Base-by-base conservation (phyloP, 805 yeast species). In the Saccharomycopsis sp. region DNA sequence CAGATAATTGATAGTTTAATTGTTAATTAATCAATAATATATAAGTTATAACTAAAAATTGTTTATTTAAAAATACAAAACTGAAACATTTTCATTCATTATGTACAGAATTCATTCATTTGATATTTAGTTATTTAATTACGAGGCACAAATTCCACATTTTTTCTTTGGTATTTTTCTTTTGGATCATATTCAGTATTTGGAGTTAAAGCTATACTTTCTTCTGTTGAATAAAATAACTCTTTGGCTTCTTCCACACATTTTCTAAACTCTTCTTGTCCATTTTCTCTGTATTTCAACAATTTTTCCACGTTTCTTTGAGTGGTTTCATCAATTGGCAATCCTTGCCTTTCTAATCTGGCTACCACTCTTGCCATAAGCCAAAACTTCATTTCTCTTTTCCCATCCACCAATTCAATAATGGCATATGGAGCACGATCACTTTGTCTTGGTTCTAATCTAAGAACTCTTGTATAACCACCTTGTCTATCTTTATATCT, bases 351-450 rank as follows among this genome's bases (percentile, higher is more conserved):
- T 60, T 82, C 78, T 39, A 80, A 64, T 50, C 95, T 70, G n/a
- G 94, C 95, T 4, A 82, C 89, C 3, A 75, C 67, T 58, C 84
- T 74, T n/a, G 95, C 95, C 6, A 76, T 69, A 52, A 74, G 63
- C 76, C 94, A 82, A 49, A 76, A 70, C 51, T 79, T 74, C 67
- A 83, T 70, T 55, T 85, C 95, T 44, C 74, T 63, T 14, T 51
- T 48, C 3, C 79, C 75, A 51, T 83, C 95, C 1, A 89, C 94
- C 36, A 92, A 66, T 60, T 92, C 98, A 40, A 92, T 55, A 6
- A 88, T 77, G 1, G 92, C 78, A 68, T 84, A 92, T 25, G 88
- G 88, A 0, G 96, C 95, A 46, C 77, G 81, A 57, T 92, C 98
- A 41, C 92, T 88, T 35, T 79, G 59, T 49, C 97, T 70, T 14